Evolutionary conservation across 2,329 filamentous ascomycete species (phyloP), one percentile per base, ranked within the genome.

Genomic region (Neonectria coccinea): DNA sequence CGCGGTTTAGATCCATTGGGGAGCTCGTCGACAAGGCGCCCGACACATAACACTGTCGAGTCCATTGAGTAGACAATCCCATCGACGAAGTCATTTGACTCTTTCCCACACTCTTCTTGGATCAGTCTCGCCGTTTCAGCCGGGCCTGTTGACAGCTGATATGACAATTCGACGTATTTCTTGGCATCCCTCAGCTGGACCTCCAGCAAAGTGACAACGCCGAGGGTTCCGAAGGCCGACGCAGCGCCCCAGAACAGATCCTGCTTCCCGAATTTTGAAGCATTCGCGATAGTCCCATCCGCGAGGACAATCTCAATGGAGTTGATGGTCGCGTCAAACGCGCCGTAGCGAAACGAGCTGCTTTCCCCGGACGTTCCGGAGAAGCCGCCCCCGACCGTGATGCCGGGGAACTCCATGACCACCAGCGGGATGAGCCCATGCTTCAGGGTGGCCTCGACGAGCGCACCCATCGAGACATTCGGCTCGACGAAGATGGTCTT

Each of bases 371-470:
- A 86, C 0, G 87, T 90, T 2, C 89, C 80, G 48, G 88, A 86
- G 76, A 90, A 91, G 3, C 87, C 89, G 39, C 90, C 90, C 25
- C 89, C 90, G 6, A 86, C 87, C 2, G 90, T 92, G 74, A 92
- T 92, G n/a, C 88, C 89, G 2, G 88, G 89, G 62, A 92, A 91
- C 73, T 92, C 89, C 86, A 90, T 90, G 5, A 91, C 89, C 0
- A 92, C 88, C 0, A 87, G 86, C 0, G 90, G 89, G 2, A 91
- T 80, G 1, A 91, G 79, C 1, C 83, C 84, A 57, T 85, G 77
- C 20, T 79, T 77, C n/a, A 89, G 71, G 1, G 88, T 87, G 4
- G 84, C 85, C 57, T 84, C 82, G 12, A 91, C 85, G 8, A 92
- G 83, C 1, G 76, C 76, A 67, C 91, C 89, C 88, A 92, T 91